Evolutionary conservation across 2,329 filamentous ascomycete species (phyloP), one percentile per base, ranked within the genome.

Genomic region (Claviceps spartinae): DNA sequence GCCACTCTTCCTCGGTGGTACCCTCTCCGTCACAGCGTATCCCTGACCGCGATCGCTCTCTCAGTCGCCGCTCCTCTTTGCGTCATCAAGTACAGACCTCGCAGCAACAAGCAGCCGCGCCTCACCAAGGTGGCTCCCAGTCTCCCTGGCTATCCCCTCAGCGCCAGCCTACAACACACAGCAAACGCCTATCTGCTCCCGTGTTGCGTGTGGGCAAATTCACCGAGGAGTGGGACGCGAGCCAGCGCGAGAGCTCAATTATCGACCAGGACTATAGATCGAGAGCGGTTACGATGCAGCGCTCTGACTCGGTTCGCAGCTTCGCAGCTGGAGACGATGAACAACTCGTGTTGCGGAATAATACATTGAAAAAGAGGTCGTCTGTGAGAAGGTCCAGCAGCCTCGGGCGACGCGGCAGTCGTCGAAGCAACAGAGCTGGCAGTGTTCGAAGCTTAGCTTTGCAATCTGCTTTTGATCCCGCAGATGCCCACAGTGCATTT

Each of bases 331-430:
- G 77, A 67, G 69, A 76, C 53, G 68, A 61, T 48, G 61, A 66
- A 41, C 65, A 67, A 47, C 63, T 69, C 42, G 67, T 76, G 30
- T 68, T 70, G 48, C 68, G 77, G 43, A 69, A 70, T 48, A 87
- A 88, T 54, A 96, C 90, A 0, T 74, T 97, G 60, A 93, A 88
- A 73, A 97, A 97, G 75, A 93, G 88, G 69, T 74, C 73, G 24
- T 95, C 89, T 9, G 65, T 96, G 54, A 83, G 83, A 58, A 80
- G 85, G 61, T 81, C 76, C 54, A 78, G 74, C 41, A 94, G 88
- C 63, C 63, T 95, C 58, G 85, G 83, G 67, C 84, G 83, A 67
- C 84, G 89, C 59, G 89, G 83, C 57, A 96, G 90, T 67, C 82
- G 85, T 51, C 80, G 83, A 59, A 95, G 88, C 66, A 79, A 87